Conservation (phyloP, 192 early-diverging fungal genomes). For the Podila epicladia region DNA sequence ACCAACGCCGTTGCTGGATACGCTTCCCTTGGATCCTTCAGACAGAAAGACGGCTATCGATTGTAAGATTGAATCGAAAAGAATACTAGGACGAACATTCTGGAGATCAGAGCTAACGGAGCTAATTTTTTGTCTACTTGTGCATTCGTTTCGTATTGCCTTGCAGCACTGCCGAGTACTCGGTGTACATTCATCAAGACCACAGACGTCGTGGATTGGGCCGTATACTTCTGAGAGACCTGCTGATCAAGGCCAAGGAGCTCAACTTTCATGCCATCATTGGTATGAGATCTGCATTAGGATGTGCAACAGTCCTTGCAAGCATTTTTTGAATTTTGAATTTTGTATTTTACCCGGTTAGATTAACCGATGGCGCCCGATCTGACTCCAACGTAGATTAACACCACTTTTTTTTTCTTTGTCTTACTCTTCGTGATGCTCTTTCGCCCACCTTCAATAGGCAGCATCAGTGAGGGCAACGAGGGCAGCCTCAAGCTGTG, state of each 20-base stretch:
- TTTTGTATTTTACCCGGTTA: background rate
- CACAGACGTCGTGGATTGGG: conserved; percentile 60
- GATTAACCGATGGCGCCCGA: too few species aligned
- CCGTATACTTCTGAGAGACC: conserved; percentile 38
- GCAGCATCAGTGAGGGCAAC: conserved; percentile 60
- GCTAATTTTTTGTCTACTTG: background rate
- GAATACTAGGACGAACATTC: conserved; percentile 4
- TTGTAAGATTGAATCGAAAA: conserved; percentile 20
- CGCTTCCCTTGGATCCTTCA: conserved; percentile 34
- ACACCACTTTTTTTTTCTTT: background rate
- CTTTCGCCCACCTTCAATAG: conserved; percentile 14
- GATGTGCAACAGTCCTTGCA: background rate
- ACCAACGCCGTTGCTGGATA: conserved; percentile 38
- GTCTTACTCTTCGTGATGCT: background rate
- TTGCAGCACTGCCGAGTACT: conserved; percentile 59
- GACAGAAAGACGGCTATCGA: conserved; percentile 45
- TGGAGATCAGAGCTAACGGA: conserved; percentile 16
- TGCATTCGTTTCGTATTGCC: background rate
- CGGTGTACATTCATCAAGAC: conserved; percentile 58
- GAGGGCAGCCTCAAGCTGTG: conserved; percentile 46
- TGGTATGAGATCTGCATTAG: conserved; percentile 41
- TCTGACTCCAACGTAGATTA: too few species aligned
- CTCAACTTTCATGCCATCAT: conserved; percentile 56
- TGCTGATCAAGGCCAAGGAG: conserved; percentile 51
- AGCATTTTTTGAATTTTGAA: background rate